Percentiles rank a stretch among this genome's conserved stretches.
phyloP scores from a whole-genome alignment of 176 grass and related monocot species.

The Rhynchospora pubera region DNA sequence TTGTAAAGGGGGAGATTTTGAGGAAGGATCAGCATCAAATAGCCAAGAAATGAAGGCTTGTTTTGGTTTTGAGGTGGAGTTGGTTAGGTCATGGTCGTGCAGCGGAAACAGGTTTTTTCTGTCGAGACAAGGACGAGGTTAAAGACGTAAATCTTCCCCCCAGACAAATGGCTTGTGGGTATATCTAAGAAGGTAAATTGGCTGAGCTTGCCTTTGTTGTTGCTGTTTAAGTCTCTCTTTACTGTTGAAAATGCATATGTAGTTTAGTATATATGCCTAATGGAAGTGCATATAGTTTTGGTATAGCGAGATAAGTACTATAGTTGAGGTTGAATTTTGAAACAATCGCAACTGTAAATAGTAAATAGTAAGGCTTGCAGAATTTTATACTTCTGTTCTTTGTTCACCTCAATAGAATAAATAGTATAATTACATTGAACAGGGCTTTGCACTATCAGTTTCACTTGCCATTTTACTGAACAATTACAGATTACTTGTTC shows the following conservation, averaged over 20 bases:
- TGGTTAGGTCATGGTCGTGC: slow-evolving; percentile 26
- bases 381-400: not conserved
- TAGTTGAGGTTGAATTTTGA: slow-evolving; percentile 11
- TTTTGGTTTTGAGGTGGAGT: slow-evolving; percentile 21
- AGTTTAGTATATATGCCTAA: slow-evolving; percentile 18
- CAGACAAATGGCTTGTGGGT: not conserved
- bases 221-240: not conserved
- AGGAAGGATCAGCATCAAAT: slow-evolving; percentile 11
- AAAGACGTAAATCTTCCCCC: not conserved
- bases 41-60: slow-evolving; percentile 19
- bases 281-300: slow-evolving; percentile 5
- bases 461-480: not conserved
- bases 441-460: not conserved
- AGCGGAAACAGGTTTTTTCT: slow-evolving; percentile 19
- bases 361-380: slow-evolving; percentile 19
- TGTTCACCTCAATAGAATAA: not conserved
- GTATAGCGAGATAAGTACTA: slow-evolving; percentile 1
- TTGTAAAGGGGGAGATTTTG: slow-evolving; percentile 1
- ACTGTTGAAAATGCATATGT: slow-evolving; percentile 11
- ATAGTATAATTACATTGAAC: not conserved
- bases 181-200: not conserved
- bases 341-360: slow-evolving; percentile 26
- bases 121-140: slow-evolving; percentile 8
- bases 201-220: not conserved
- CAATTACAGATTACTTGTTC: too few relatives aligned